A percentile compares a stretch with the other conserved stretches of the same genome.
Conservation (phyloP, 73 alveolate genomes). For the Symbiodinium pilosum region DNA sequence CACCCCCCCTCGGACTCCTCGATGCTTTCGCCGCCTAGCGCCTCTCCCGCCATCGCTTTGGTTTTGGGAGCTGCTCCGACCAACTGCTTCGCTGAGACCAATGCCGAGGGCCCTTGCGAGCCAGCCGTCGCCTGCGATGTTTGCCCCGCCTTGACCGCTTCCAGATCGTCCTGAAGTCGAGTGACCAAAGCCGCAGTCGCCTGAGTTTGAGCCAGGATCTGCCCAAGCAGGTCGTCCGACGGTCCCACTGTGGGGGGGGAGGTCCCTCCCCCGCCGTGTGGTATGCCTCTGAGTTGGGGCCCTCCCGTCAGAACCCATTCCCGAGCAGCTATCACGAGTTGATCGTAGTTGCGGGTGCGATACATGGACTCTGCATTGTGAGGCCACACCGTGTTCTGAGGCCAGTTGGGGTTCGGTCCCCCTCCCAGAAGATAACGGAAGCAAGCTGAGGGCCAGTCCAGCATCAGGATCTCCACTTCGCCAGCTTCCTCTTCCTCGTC, state of each 20-base stretch:
- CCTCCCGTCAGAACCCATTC: neutral
- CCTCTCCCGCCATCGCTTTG: neutral
- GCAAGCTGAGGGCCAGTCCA: neutral
- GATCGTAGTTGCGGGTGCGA: neutral
- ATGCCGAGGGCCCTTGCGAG: neutral
- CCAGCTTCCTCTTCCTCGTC: neutral
- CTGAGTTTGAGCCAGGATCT: neutral
- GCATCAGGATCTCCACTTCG: neutral
- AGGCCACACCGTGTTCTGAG: neutral
- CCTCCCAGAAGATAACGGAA: neutral
- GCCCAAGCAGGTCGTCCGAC: neutral
- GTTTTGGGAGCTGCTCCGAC: neutral
- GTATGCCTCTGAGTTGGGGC: neutral
- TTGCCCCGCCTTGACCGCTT: neutral
- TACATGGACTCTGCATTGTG: neutral
- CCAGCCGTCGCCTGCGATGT: neutral
- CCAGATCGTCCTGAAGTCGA: neutral
- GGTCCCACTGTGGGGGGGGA: neutral
- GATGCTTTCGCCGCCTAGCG: neutral
- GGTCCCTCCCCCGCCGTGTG: neutral
- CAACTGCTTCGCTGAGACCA: neutral
- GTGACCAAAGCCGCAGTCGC: neutral
- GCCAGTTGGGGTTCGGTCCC: neutral
- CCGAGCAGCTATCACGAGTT: neutral
- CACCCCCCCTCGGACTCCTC: neutral